Conservation (phyloP, 1,284 basidiomycete species). For the Rhodotorula glutinis region DNA sequence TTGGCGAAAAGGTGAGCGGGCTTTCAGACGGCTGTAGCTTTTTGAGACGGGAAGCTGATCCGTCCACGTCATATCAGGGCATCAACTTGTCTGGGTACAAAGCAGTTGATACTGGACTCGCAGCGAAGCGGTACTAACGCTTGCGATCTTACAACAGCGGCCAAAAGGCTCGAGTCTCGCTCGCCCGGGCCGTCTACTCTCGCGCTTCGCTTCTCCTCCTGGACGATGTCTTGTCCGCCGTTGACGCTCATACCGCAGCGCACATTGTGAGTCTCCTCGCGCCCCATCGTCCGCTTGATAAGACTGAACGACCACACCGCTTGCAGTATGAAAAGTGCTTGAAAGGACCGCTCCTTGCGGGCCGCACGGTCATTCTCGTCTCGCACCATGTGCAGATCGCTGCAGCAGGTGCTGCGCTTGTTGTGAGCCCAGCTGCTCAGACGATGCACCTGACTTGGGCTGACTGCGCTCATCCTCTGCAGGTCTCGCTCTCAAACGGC, state of each 20-base stretch:
- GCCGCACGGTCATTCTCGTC: constrained; percentile 77
- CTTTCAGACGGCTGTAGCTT: not conserved
- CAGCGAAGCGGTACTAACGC: too few species aligned
- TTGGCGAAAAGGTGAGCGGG: constrained; percentile 60
- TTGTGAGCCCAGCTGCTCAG: constrained; percentile 48
- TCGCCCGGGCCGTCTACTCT: constrained; percentile 91
- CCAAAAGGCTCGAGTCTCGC: constrained; percentile 86
- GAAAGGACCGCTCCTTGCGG: constrained; percentile 73
- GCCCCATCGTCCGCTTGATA: too few species aligned
- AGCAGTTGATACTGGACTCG: too few species aligned
- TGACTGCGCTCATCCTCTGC: constrained; percentile 34
- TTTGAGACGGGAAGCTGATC: too few species aligned
- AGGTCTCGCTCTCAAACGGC: constrained; percentile 77
- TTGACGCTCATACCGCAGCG: constrained; percentile 52
- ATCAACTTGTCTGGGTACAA: constrained; percentile 72
- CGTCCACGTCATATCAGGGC: constrained; percentile 28
- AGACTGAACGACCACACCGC: too few species aligned
- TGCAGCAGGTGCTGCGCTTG: constrained; percentile 63
- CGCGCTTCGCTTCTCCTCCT: constrained; percentile 78
- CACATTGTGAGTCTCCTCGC: constrained; percentile 29
- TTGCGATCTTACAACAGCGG: constrained; percentile 53
- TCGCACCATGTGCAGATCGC: constrained; percentile 88
- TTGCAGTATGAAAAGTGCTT: constrained; percentile 69
- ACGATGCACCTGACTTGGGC: too few species aligned
- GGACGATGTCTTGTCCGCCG: constrained; percentile 59